Evolutionary conservation across 441 rosid species (phyloP), one percentile per base, ranked within the genome.

Genomic region (Populus tomentosa): DNA sequence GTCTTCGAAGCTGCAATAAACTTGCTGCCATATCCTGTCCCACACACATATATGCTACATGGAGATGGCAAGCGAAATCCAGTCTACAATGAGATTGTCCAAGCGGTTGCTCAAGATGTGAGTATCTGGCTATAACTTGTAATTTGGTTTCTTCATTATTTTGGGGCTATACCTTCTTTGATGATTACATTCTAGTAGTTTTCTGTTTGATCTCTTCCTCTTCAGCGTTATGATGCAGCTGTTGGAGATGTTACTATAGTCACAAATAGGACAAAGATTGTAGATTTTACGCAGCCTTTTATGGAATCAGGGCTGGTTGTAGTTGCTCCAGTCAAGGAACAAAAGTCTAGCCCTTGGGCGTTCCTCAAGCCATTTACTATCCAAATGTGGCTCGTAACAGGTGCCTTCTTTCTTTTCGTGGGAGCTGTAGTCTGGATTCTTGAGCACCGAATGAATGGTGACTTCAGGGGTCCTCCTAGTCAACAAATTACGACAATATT

Each of bases 381-480:
- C 36, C 86, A 86, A 73, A 95, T 95, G 99, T 95, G 99, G 98
- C 85, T 82, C 14, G 97, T 95, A 77, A 95, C 98, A 0, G 97
- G 85, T n/a, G 89, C 79, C 66, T 87, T 91, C 84, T 95, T 95
- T 81, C 94, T 93, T 77, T 86, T 84, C 2, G 97, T 95, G 71
- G 99, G 99, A 80, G 91, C 90, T 62, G 95, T 94, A 35, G 93
- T 95, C 76, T 95, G 99, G 99, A 89, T 95, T 86, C 97, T 95
- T 18, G 98, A 95, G 82, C 99, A 95, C 69, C 91, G 98, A 59
- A 80, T 86, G 78, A 95, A 95, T 75, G 84, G 72, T 8, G 99
- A 95, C 65, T 95, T 95, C 79, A 97, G 97, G 0, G 98, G 99
- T 69, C 79, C 97, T 46, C 99, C 98, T 18, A 87, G 93, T 67